Conservation (phyloP, 352 stramenopile genomes). For the Aphanomyces astaci region DNA sequence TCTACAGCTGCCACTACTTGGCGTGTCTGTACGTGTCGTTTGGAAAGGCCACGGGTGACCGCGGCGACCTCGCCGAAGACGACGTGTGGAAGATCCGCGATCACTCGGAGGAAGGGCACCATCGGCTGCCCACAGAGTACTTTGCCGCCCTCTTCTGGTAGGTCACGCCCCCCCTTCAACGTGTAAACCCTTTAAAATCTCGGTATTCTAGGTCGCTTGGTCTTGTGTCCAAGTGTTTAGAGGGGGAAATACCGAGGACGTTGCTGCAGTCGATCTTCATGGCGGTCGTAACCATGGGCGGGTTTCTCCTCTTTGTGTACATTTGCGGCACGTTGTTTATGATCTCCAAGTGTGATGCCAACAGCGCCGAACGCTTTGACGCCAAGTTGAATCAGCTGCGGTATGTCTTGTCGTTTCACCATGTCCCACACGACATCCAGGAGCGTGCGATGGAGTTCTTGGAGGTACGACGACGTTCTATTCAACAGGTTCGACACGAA, state of each 20-base stretch:
- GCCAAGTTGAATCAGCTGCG: constrained; percentile 59
- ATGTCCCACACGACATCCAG: constrained; percentile 41
- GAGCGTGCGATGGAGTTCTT: constrained; percentile 52
- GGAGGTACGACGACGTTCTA: constrained; percentile 27
- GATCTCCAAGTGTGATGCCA: constrained; percentile 58
- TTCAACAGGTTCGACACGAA: too few species aligned
- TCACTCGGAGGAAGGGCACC: neutral
- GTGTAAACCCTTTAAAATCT: too few species aligned
- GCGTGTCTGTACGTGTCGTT: constrained; percentile 17
- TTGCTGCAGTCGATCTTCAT: constrained; percentile 54
- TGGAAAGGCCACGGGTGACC: neutral
- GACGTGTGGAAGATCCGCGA: constrained; percentile 14
- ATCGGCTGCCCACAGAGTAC: constrained; percentile 16
- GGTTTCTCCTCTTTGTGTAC: constrained; percentile 62
- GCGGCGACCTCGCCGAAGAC: neutral
- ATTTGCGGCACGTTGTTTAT: constrained; percentile 68
- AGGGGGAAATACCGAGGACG: constrained; percentile 47
- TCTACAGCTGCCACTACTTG: constrained; percentile 6
- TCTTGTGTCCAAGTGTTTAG: constrained; percentile 27
- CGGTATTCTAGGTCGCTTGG: constrained; percentile 21
- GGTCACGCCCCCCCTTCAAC: neutral
- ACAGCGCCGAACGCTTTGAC: constrained; percentile 44
- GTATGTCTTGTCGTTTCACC: constrained; percentile 58
- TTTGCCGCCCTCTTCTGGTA: constrained; percentile 21
- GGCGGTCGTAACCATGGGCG: constrained; percentile 42